phyloP scores from a whole-genome alignment of 129 eudicot genomes.

The Chrysanthemum seticuspe region DNA sequence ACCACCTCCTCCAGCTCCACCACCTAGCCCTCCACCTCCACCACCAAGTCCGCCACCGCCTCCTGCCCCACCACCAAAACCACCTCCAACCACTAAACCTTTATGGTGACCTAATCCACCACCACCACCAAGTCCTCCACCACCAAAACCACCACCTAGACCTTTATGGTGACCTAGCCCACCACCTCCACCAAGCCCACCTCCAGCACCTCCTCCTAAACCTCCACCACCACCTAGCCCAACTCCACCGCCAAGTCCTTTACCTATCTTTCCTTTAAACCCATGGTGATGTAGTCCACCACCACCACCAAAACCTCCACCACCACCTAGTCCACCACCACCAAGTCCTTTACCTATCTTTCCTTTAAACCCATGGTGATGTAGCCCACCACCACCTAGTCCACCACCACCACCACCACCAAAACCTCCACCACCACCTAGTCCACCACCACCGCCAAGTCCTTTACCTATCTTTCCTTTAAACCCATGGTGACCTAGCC shows the following conservation, averaged over 20 bases:
- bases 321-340: conserved; percentile 30
- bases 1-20: conserved; percentile 21
- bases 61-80: conserved; percentile 20
- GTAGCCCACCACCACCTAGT: conserved; percentile 20
- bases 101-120: conserved; percentile 21
- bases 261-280: conserved; percentile 24
- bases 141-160: conserved; percentile 31
- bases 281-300: conserved; percentile 24
- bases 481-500: conserved; percentile 18
- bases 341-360: conserved; percentile 27
- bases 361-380: conserved; percentile 23
- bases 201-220: conserved; percentile 2
- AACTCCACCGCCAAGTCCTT: conserved; percentile 21
- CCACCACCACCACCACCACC: conserved; percentile 23
- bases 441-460: conserved; percentile 22
- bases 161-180: conserved; percentile 33
- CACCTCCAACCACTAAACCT: conserved; percentile 16
- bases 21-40: conserved; percentile 26
- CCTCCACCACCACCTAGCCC: conserved; percentile 23
- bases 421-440: conserved; percentile 25
- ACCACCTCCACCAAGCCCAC: conserved; percentile 4
- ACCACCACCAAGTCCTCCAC: conserved; percentile 23
- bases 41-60: conserved; percentile 18
- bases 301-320: conserved; percentile 21
- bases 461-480: conserved; percentile 29